Conservation (phyloP, 2,329 filamentous ascomycete species). For the Fusarium nanum region DNA sequence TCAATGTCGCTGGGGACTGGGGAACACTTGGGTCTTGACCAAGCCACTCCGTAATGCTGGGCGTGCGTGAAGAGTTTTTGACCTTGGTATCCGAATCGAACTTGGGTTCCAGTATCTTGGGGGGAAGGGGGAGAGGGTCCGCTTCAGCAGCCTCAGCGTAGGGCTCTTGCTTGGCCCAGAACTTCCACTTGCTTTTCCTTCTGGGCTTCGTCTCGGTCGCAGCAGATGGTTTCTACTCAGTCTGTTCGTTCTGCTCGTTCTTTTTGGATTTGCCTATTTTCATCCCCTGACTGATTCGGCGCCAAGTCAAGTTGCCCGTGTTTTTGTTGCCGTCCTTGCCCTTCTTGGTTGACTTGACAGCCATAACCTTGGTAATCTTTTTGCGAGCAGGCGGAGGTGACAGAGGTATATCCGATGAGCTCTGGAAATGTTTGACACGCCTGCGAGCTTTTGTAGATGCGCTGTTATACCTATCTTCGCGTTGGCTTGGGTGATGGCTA, state of each 20-base stretch:
- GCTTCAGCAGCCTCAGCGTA: neutral
- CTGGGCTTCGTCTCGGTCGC: neutral
- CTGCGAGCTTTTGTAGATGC: neutral
- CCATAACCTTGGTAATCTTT: slow-evolving; percentile 19
- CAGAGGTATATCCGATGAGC: neutral
- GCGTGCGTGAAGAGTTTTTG: neutral
- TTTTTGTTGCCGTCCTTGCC: neutral
- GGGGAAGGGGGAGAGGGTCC: neutral
- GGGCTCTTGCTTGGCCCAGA: slow-evolving; percentile 18
- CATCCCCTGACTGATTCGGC: slow-evolving; percentile 16
- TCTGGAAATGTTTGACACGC: neutral
- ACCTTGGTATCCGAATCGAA: neutral
- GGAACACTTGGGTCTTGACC: neutral
- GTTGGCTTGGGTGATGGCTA: neutral
- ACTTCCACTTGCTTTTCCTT: slow-evolving; percentile 29
- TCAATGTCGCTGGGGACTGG: slow-evolving; percentile 9
- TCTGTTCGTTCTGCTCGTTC: neutral
- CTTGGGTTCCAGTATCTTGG: neutral
- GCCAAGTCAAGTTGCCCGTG: slow-evolving; percentile 5
- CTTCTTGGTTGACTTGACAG: slow-evolving; percentile 21
- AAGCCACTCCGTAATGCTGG: slow-evolving; percentile 6
- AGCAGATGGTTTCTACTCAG: neutral
- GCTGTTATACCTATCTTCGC: neutral
- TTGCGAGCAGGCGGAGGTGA: neutral
- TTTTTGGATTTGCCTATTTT: slow-evolving; percentile 15